A percentile compares a stretch with the other conserved stretches of the same genome.
These are phyloP conservation scores for Schizosaccharomyces cryophilus DNA, from an alignment of 805 yeast species.

Conservation along the genomic window DNA sequence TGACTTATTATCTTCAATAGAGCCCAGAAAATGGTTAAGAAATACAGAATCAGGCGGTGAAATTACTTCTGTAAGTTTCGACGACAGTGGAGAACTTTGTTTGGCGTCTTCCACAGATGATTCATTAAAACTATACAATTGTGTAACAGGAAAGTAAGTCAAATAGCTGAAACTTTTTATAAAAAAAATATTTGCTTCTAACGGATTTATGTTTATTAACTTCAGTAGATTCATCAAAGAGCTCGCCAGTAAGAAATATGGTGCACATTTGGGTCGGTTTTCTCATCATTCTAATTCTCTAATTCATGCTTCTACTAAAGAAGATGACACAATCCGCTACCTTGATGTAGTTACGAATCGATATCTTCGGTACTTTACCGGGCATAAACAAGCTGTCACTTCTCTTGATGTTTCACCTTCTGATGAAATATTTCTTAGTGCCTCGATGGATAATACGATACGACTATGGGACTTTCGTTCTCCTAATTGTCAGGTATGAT, in stretches of 20 bases:
- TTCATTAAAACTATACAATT: slow-evolving; percentile 61
- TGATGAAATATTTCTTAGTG: slow-evolving; percentile 35
- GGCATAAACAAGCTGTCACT: slow-evolving; percentile 59
- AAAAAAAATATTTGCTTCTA: not conserved
- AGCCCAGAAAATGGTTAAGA: not conserved
- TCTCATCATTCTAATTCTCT: slow-evolving; percentile 51
- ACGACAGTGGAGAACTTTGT: slow-evolving; percentile 57
- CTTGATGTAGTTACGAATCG: slow-evolving; percentile 54
- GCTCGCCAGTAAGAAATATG: slow-evolving; percentile 69
- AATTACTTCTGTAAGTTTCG: slow-evolving; percentile 32
- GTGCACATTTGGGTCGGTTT: slow-evolving; percentile 67
- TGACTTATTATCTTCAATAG: not conserved
- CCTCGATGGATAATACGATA: slow-evolving; percentile 56
- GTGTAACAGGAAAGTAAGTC: slow-evolving; percentile 35
- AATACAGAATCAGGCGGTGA: slow-evolving; percentile 6
- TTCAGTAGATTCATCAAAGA: slow-evolving; percentile 22
- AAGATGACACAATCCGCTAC: slow-evolving; percentile 47
- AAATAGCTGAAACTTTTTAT: no score
- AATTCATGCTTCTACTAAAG: slow-evolving; percentile 62
- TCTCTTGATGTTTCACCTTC: slow-evolving; percentile 51
- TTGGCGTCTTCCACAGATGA: slow-evolving; percentile 62
- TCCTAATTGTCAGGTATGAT: slow-evolving; percentile 15
- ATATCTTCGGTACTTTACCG: slow-evolving; percentile 63
- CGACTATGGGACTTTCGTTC: slow-evolving; percentile 70
- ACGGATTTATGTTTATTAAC: not conserved